phyloP scores from a whole-genome alignment of 108 stramenopile genomes.

The Aurantiochytrium sp. region DNA sequence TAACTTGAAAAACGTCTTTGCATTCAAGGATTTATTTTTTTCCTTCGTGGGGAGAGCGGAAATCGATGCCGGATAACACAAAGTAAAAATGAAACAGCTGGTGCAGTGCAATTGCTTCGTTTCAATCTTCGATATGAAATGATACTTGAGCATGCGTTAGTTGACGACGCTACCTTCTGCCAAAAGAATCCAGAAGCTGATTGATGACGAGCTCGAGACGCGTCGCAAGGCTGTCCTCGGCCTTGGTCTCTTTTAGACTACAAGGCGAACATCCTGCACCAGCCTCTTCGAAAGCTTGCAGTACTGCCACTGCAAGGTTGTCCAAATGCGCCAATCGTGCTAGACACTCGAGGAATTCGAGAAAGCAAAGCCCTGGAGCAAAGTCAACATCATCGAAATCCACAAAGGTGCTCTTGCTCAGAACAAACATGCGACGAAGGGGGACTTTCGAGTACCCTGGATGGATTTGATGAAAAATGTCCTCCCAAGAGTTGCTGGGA shows the following conservation, averaged over 20 bases:
- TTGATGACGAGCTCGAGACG: neutral
- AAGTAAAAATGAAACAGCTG: too few species aligned
- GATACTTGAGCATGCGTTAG: too few species aligned
- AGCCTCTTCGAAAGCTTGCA: neutral
- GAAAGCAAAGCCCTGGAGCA: constrained; percentile 8
- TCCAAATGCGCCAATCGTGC: neutral
- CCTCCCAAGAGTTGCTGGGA: neutral
- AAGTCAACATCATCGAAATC: neutral
- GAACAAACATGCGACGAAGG: neutral
- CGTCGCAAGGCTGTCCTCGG: neutral
- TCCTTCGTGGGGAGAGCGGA: too few species aligned
- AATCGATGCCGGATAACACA: too few species aligned
- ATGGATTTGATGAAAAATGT: neutral
- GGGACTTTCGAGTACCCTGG: neutral
- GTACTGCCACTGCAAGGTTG: neutral
- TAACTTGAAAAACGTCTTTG: neutral
- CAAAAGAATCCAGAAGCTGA: neutral
- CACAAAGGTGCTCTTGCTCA: constrained; percentile 6
- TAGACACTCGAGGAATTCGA: neutral
- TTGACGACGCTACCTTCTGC: too few species aligned
- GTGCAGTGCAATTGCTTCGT: too few species aligned
- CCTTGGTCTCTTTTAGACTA: neutral
- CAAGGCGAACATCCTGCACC: too few species aligned
- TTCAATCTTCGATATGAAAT: too few species aligned
- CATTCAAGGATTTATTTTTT: too few species aligned